Conservation (phyloP, 352 stramenopile species). For the Bremia lactucae region DNA sequence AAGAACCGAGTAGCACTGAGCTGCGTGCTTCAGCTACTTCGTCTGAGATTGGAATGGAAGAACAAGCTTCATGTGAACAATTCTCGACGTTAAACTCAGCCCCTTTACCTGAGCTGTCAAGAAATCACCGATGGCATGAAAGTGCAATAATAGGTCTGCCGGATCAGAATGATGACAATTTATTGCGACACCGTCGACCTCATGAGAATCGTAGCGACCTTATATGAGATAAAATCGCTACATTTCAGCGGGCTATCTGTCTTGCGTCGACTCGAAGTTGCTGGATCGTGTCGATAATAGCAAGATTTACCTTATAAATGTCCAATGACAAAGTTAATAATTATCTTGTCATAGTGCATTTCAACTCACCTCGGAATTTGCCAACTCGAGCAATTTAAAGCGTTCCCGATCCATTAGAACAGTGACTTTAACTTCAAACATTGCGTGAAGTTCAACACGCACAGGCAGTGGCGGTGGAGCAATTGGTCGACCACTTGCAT, state of each 20-base stretch:
- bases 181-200: constrained; percentile 15
- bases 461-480: constrained; percentile 14
- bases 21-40: neutral
- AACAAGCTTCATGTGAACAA: constrained; percentile 4
- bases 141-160: constrained; percentile 19
- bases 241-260: constrained; percentile 16
- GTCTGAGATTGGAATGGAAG: constrained; percentile 2
- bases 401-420: constrained; percentile 39
- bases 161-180: constrained; percentile 14
- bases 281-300: constrained; percentile 49
- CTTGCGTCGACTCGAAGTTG: constrained; percentile 22
- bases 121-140: constrained; percentile 8
- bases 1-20: constrained; percentile 6
- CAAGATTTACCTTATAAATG: constrained; percentile 41
- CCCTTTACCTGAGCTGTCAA: constrained; percentile 7
- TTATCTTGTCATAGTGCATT: neutral
- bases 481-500: constrained; percentile 21
- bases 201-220: constrained; percentile 5
- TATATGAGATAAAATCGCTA: neutral
- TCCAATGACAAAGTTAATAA: neutral
- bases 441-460: constrained; percentile 35
- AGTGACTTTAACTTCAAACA: constrained; percentile 57
- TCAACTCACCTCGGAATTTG: constrained; percentile 46
- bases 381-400: constrained; percentile 43
- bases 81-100: constrained; percentile 6